Base-by-base conservation (phyloP, 2,329 filamentous ascomycete genomes). In the Rhexocercosporidium sp. region DNA sequence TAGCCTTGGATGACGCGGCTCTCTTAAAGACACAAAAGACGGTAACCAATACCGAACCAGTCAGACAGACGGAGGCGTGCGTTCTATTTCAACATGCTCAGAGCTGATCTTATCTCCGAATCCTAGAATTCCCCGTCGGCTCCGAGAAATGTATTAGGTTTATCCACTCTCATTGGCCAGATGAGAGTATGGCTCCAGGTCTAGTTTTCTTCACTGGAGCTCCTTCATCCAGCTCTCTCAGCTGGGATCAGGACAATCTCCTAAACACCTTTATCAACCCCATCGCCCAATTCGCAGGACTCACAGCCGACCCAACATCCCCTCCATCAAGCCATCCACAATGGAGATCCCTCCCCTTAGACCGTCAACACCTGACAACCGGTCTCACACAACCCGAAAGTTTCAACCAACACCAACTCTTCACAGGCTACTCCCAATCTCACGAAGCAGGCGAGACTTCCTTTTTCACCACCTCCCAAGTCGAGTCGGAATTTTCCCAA, bases 191-290 rank as follows among this genome's bases (percentile, higher is more conserved):
- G 74, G 57, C 72, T 64, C 66, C 71, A 20, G 70, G 70, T 22
- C 60, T 75, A 11, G 82, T 87, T 62, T 82, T 87, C 68, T 78
- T 89, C 64, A 82, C 85, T 63, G 90, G 90, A 27, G 88, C 90
- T n/a, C 91, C 91, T 2, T 78, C 83, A 39, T 75, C 79, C 34
- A 78, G 78, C 11, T 78, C 80, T 27, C 81, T 93, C 25, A 77
- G 83, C 47, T 92, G 89, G 86, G 77, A 82, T 54, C 76, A 84
- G 14, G 72, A 78, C 1, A 73, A 76, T n/a, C 81, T 92, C 46
- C 78, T 88, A 20, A 74, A 82, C 8, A 75, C 76, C 14, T 86
- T 86, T 71, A 73, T 78, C 12, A 77, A 78, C 1, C 76, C 81
- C 2, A 77, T 85, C 54, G 73, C 77, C 54, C 68, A 75, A n/a